Evolutionary conservation across 345 rosid species (phyloP).

Genomic region (Erucastrum elatum): DNA sequence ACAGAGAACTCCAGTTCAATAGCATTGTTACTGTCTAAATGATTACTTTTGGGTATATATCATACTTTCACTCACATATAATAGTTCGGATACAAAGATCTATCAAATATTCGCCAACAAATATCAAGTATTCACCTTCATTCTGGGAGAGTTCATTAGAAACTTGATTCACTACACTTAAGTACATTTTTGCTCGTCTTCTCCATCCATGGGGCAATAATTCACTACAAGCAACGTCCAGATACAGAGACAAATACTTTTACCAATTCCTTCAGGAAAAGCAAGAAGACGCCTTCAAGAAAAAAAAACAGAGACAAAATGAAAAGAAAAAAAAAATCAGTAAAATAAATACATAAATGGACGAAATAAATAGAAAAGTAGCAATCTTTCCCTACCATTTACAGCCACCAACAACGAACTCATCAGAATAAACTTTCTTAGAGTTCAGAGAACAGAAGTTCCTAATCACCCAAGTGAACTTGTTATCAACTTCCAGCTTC

Average conservation of each 20-base stretch:
- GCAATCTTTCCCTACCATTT: background rate
- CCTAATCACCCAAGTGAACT: conserved; percentile 17
- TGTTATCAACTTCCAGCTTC: background rate
- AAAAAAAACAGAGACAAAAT: background rate
- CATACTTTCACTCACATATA: background rate
- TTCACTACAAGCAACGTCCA: background rate
- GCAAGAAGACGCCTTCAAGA: conserved; percentile 65
- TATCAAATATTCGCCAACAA: too few relatives aligned
- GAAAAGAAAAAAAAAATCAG: background rate
- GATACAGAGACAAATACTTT: background rate
- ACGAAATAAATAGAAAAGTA: background rate
- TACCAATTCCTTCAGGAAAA: conserved; percentile 67
- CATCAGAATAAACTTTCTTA: background rate
- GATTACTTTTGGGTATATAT: background rate
- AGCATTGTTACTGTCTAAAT: background rate
- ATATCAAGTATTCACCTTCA: background rate
- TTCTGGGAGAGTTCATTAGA: background rate
- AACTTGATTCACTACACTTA: background rate
- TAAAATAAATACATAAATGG: background rate
- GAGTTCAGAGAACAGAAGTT: background rate
- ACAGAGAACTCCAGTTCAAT: background rate
- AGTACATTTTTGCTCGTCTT: background rate
- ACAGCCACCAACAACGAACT: background rate
- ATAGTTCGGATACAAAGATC: background rate
- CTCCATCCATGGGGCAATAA: background rate